Percentiles rank a stretch among this genome's conserved stretches.
phyloP scores from a whole-genome alignment of 768 basidiomycete genomes.

The Panus rudis region DNA sequence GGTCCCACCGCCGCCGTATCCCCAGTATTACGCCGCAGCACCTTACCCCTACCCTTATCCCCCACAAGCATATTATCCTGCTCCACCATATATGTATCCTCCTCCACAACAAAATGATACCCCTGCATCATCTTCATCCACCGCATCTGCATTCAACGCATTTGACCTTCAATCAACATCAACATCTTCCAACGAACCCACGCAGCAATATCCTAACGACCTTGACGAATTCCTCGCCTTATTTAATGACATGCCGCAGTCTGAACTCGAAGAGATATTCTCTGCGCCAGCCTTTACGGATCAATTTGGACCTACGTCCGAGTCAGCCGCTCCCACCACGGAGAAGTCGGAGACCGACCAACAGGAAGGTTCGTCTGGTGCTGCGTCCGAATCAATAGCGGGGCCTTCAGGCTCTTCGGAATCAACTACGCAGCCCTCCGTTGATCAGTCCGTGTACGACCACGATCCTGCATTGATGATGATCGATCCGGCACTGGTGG shows the following conservation, averaged over 20 bases:
- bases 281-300: conserved; percentile 3
- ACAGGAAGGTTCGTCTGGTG: too few species aligned
- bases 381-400: too few species aligned
- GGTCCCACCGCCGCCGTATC: not conserved
- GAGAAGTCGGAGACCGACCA: not conserved
- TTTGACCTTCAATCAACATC: not conserved
- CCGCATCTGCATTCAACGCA: not conserved
- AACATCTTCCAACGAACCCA: not conserved
- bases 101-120: not conserved
- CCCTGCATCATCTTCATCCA: not conserved
- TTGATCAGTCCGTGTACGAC: too few species aligned
- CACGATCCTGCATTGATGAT: conserved; percentile 11
- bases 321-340: not conserved
- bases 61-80: not conserved
- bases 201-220: conserved; percentile 10
- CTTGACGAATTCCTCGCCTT: conserved; percentile 21
- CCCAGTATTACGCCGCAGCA: not conserved
- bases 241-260: conserved; percentile 16
- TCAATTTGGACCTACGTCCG: not conserved
- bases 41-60: not conserved
- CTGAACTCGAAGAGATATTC: conserved; percentile 12
- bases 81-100: not conserved
- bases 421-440: too few species aligned
- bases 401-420: too few species aligned
- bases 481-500: conserved; percentile 20